Base-by-base conservation (phyloP, 2,329 filamentous ascomycete genomes). In the Didymella arachidicola region DNA sequence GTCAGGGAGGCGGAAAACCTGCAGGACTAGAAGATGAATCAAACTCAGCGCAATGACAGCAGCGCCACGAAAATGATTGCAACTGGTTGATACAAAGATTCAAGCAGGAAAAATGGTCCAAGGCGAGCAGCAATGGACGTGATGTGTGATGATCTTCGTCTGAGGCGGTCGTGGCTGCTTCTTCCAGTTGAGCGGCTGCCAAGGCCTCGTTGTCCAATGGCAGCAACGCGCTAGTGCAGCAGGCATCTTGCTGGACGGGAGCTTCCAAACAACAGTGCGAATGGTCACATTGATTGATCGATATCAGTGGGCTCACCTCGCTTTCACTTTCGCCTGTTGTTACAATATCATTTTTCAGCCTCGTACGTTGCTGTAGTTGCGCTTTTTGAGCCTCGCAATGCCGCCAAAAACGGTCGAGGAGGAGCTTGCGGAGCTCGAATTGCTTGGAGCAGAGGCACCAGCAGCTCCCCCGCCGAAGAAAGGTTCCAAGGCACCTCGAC, bases 341-440 rank as follows among this genome's bases (percentile, higher is more conserved):
- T 51, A 27, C 29, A 10, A 29, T 32, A 36, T 51, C 30, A 30
- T 41, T 42, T 11, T 19, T 36, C 26, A 32, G 48, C 25, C 44
- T 60, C 36, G 25, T 52, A 18, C 6, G 18, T 30, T 50, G 38
- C 30, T 25, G 30, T 46, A 41, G 14, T 41, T 32, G 49, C 51
- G 46, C 41, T 18, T 8, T 46, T 30, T 39, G 50, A 50, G 50
- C 44, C 42, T 46, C 43, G 53, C 39, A 57, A 78, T 78, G 76
- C 63, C 74, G 3, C 69, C 71, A 46, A 79, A 79, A 59, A 79
- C 78, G 11, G 72, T 78, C 47, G 79, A 82, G 62, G 81, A 83
- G 60, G 76, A 82, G 68, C 80, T 83, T 39, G 80, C 81, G 36
- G 75, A 79, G 69, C 71, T 79, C 47, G 70, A 76, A 59, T 65